A percentile compares a stretch with the other conserved stretches of the same genome.
Conservation (phyloP, 768 basidiomycete species). For the Tylopilus subfusipes region DNA sequence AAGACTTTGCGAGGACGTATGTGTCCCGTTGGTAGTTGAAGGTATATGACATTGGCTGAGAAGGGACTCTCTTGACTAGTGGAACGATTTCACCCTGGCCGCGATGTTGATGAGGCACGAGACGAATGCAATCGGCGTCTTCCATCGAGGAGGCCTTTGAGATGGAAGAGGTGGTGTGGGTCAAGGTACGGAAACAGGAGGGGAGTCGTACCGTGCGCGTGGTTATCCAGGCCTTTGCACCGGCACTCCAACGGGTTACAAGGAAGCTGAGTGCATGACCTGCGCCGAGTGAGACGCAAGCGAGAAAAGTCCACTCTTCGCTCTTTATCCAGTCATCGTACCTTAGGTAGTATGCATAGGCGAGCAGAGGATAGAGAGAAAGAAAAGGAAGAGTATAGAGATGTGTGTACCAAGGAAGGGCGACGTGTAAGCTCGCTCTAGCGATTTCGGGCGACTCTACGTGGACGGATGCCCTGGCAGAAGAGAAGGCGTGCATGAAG, state of each 20-base stretch:
- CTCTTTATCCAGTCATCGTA: constrained; percentile 90
- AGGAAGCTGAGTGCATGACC: constrained; percentile 92
- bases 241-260: constrained; percentile 84
- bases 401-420: constrained; percentile 66
- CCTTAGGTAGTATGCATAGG: constrained; percentile 87
- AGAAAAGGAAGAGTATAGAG: constrained; percentile 76
- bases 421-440: constrained; percentile 60
- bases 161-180: not conserved
- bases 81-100: constrained; percentile 89
- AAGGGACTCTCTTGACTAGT: constrained; percentile 57
- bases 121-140: constrained; percentile 76
- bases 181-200: not conserved
- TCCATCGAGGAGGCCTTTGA: constrained; percentile 56
- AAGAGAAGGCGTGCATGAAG: not conserved
- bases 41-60: constrained; percentile 62
- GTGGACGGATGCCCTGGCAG: constrained; percentile 40
- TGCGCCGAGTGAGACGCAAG: constrained; percentile 77
- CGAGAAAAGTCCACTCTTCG: constrained; percentile 98
- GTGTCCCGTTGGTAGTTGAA: constrained; percentile 97
- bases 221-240: constrained; percentile 75
- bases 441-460: constrained; percentile 68
- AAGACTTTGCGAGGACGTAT: constrained; percentile 63
- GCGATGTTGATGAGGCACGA: constrained; percentile 75
- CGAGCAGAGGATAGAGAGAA: constrained; percentile 76
- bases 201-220: constrained; percentile 58